Evolutionary conservation across 306 rosid species (phyloP).

Genomic region (Vachellia collinsii): DNA sequence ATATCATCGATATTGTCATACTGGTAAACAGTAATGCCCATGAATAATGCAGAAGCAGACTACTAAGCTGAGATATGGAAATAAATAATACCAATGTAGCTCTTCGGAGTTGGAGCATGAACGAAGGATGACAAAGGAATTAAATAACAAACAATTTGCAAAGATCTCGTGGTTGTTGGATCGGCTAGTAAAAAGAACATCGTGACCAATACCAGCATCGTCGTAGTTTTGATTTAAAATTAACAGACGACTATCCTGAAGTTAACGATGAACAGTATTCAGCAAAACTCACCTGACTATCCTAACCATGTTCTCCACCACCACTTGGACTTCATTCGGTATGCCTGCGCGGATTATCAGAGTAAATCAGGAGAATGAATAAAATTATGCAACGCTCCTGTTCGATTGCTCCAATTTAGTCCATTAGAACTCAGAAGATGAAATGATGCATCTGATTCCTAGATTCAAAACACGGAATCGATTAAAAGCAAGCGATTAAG

Average conservation of each 20-base stretch:
- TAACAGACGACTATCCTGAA: not conserved
- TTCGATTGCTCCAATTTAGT: not conserved
- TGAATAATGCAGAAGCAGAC: not conserved
- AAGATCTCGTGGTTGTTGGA: not conserved
- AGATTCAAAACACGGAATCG: not conserved
- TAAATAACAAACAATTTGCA: not conserved
- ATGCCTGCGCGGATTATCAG: conserved; percentile 3
- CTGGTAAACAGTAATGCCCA: not conserved
- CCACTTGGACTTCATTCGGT: conserved; percentile 2
- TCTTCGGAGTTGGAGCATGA: not conserved
- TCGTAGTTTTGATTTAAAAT: not conserved
- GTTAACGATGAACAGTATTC: not conserved
- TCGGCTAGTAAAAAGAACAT: not conserved
- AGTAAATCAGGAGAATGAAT: not conserved
- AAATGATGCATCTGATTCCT: not conserved
- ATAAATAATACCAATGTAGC: not conserved
- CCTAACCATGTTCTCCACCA: conserved; percentile 15
- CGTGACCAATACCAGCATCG: not conserved
- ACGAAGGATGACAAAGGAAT: not conserved
- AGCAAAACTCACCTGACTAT: conserved; percentile 4
- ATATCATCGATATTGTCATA: not conserved
- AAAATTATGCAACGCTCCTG: not conserved
- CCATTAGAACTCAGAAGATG: not conserved
- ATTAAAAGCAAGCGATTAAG: not conserved
- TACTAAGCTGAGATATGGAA: not conserved